Base-by-base conservation (phyloP, 768 basidiomycete species). In the Sistotremastrum suecicum region DNA sequence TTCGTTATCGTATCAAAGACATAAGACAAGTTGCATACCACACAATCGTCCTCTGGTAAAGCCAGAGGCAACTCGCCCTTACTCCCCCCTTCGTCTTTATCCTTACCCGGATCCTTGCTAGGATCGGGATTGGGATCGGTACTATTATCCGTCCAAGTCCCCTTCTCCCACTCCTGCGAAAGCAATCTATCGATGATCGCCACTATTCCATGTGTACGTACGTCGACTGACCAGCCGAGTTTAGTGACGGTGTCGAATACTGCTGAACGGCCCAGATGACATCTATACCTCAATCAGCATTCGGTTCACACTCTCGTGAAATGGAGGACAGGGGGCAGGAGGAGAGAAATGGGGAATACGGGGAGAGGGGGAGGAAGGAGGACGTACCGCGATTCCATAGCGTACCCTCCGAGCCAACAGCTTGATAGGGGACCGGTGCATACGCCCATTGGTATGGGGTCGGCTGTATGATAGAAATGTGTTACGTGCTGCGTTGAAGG, bases 401-500 rank as follows among this genome's bases (percentile, higher is more conserved):
- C 92, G 56, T 85, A 95, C n/a, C 92, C 92, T 20, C 72, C 86
- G 7, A 88, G 62, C 3, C 83, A 78, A 58, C 92, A 98, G 1
- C 79, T 75, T 0, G 84, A 90, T 1, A 85, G 55, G 2, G 84
- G 66, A 9, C 87, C 87, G 47, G 75, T 90, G 62, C 88, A 90
- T 5, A 78, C 80, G 34, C 85, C 85, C 80, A 88, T 88, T 12
- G 92, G 76, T 43, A 97, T 85, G 4, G 92, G 92, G 62, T 98
- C 92, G 30, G 91, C 92, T 20, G 83, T 94, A 57, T 95, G 87
- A 61, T 85, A 95, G 31, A 98, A 69, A 60, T 97, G 92, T 0
- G 85, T 91, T 50, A 95, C 71, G 53, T 85, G 84, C 10, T 81
- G 76, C 7, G 72, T 72, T 5, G 78, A 80, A 34, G 83, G 83